Percentiles rank a stretch among this genome's conserved stretches.
Evolutionary conservation across 1,284 basidiomycete species (phyloP).

Genomic region (Rhodotorula mucilaginosa): DNA sequence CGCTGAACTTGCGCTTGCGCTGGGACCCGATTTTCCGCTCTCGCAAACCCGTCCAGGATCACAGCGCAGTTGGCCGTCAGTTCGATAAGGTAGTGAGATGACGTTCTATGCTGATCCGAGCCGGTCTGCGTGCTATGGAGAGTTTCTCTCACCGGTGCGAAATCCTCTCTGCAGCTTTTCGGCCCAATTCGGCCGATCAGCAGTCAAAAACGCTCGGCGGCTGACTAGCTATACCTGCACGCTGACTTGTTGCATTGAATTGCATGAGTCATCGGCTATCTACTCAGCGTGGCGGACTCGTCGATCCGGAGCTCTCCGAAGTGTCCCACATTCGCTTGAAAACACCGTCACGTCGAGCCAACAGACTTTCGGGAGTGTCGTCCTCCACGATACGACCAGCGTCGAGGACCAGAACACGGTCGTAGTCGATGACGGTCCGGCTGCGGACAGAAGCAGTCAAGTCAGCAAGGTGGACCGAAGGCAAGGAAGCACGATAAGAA

Average conservation of each 20-base stretch:
- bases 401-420: slow-evolving; percentile 74
- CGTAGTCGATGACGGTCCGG: slow-evolving; percentile 61
- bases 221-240: no score
- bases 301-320: slow-evolving; percentile 49
- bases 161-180: no score
- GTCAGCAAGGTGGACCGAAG: not conserved
- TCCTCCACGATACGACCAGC: slow-evolving; percentile 75
- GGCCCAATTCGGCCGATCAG: not conserved
- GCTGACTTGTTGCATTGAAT: no score
- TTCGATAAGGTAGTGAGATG: not conserved
- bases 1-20: slow-evolving; percentile 3
- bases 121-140: not conserved
- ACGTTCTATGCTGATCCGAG: not conserved
- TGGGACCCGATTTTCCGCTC: not conserved
- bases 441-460: not conserved
- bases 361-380: slow-evolving; percentile 74
- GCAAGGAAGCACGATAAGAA: not conserved
- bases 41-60: not conserved
- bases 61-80: not conserved
- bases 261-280: not conserved
- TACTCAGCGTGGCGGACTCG: not conserved
- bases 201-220: no score
- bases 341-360: slow-evolving; percentile 67
- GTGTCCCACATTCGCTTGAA: slow-evolving; percentile 72
- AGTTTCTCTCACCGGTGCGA: not conserved